Evolutionary conservation across 2,329 filamentous ascomycete genomes (phyloP), one percentile per base, ranked within the genome.

Genomic region (Aureobasidium musti): DNA sequence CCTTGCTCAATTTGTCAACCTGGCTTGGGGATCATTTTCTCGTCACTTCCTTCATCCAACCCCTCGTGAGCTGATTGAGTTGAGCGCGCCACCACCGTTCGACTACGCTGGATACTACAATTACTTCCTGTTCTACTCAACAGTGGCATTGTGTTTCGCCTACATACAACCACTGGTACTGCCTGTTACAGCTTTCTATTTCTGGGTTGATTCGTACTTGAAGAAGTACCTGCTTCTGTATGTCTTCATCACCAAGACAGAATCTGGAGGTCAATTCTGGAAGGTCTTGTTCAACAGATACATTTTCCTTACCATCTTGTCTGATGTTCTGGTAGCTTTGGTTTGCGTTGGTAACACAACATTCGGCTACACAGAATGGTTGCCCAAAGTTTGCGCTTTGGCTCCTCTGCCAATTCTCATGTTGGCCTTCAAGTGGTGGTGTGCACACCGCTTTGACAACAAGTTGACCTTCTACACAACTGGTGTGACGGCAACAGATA

Each of bases 71-170:
- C 82, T 95, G 71, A 98, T 98, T 71, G 91, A 97, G 77, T 86
- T 95, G 74, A 97, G 93, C 0, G 95, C 95, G 3, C 95, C 95
- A 1, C 93, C 91, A 2, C 83, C 91, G 0, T 97, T 99, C 76
- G 93, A 98, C 72, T 98, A 97, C 74, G 92, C 95, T 67, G 92
- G 87, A 72, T 98, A 98, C 80, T 99, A 97, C 84, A 98, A 97
- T 78, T 98, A 96, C 77, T 97, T 97, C 78, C 82, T 98, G 35
- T 99, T 91, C 79, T 99, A 98, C 80, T 84, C 90, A 28, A 97
- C 94, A 0, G 91, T 98, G 37, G 90, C 92, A 0, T 82, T 99
- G 19, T 92, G 89, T 73, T 97, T 95, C 74, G 88, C 89, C 1
- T 87, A 88, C 1, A 83, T 98, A 63, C 95, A 98, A 77, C 95